Percentiles rank a stretch among this genome's conserved stretches.
Conservation (phyloP, 306 rosid species). For the Phaseolus lunatus region DNA sequence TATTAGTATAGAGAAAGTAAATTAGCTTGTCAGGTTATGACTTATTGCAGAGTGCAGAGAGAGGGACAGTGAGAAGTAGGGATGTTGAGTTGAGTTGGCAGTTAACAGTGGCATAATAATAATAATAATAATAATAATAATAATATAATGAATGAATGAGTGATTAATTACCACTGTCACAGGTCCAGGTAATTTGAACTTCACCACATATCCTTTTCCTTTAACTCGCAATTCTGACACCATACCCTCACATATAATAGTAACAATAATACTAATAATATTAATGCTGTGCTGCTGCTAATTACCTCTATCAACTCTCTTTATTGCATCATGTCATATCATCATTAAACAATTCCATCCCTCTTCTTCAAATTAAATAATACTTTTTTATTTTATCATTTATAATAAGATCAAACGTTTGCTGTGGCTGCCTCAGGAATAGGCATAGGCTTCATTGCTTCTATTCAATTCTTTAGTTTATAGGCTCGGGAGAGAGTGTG, state of each 20-base stretch:
- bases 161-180: slow-evolving; percentile 14
- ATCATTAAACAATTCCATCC: slow-evolving; percentile 3
- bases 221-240: slow-evolving; percentile 45
- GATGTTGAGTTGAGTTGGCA: slow-evolving; percentile 41
- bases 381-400: not conserved
- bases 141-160: not conserved
- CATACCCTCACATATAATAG: not conserved
- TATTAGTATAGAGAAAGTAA: not conserved
- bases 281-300: slow-evolving; percentile 7
- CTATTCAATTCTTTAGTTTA: slow-evolving; percentile 31
- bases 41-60: slow-evolving; percentile 40
- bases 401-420: not conserved
- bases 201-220: not conserved
- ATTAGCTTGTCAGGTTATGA: slow-evolving; percentile 44
- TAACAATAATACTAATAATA: not conserved
- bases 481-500: slow-evolving; percentile 39
- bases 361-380: not conserved
- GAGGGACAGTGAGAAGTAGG: slow-evolving; percentile 7
- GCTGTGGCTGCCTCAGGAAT: slow-evolving; percentile 44
- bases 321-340: slow-evolving; percentile 44
- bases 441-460: not conserved
- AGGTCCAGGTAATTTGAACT: not conserved
- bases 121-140: not conserved
- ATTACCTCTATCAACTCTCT: slow-evolving; percentile 37
- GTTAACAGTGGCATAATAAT: slow-evolving; percentile 31